phyloP scores from a whole-genome alignment of 2,329 filamentous ascomycete genomes.

The Emergomyces pasteurianus region DNA sequence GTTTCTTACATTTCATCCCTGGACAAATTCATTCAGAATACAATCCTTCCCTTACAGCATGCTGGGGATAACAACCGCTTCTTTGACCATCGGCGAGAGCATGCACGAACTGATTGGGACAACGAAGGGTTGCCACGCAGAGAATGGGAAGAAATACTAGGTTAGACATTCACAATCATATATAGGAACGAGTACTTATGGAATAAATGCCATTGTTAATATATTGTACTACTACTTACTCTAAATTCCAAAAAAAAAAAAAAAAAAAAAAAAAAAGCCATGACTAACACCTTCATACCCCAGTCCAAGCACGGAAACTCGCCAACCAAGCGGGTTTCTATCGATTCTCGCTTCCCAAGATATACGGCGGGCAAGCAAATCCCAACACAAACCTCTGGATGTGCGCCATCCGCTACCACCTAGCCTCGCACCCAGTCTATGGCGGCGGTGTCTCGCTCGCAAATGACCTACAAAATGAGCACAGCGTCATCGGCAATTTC shows the following conservation, averaged over 20 bases:
- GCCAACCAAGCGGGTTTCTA: constrained; percentile 51
- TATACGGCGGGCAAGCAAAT: constrained; percentile 43
- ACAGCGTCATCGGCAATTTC: constrained; percentile 51
- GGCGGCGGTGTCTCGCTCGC: constrained; percentile 45
- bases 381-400: constrained; percentile 48
- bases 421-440: constrained; percentile 40
- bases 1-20: constrained; percentile 37
- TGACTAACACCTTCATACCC: background rate
- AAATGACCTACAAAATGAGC: constrained; percentile 54
- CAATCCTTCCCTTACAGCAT: constrained; percentile 44
- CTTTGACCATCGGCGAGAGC: constrained; percentile 53
- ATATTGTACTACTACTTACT: background rate
- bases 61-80: constrained; percentile 49
- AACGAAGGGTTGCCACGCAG: constrained; percentile 43
- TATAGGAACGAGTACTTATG: background rate
- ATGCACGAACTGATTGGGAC: constrained; percentile 50
- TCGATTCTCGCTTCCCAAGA: constrained; percentile 44
- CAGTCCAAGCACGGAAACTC: constrained; percentile 34
- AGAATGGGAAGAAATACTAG: constrained; percentile 48
- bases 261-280: too few species aligned
- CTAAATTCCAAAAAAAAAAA: too few species aligned
- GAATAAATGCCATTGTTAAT: background rate
- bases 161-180: background rate
- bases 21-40: constrained; percentile 45
- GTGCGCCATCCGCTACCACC: constrained; percentile 49